phyloP scores from a whole-genome alignment of 768 basidiomycete species.

The Leccinum arenicola region DNA sequence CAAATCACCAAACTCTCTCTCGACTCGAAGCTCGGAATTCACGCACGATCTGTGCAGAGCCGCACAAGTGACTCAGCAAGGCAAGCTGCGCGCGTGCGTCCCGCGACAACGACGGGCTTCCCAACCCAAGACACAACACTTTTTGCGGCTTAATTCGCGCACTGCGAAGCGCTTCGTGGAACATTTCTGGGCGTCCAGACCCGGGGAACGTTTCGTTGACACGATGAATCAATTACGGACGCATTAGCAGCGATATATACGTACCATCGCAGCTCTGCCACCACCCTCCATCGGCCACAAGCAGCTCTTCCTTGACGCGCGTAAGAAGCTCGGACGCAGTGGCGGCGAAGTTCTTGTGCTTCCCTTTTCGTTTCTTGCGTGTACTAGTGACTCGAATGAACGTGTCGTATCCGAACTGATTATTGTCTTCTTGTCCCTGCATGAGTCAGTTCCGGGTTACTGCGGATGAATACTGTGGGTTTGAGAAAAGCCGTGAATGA shows the following conservation, averaged over 20 bases:
- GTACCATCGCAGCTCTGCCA: slow-evolving; percentile 53
- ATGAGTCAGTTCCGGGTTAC: slow-evolving; percentile 4
- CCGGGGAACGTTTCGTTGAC: not conserved
- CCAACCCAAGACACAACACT: slow-evolving; percentile 70
- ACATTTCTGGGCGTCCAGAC: slow-evolving; percentile 29
- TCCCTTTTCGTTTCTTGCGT: slow-evolving; percentile 50
- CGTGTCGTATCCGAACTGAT: slow-evolving; percentile 40
- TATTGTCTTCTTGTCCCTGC: slow-evolving; percentile 15
- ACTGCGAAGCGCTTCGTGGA: slow-evolving; percentile 33
- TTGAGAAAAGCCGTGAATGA: not conserved
- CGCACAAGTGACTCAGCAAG: slow-evolving; percentile 56
- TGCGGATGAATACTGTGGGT: not conserved
- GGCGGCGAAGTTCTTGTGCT: slow-evolving; percentile 28
- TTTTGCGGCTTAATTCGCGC: slow-evolving; percentile 24
- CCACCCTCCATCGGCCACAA: slow-evolving; percentile 49
- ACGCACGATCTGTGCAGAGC: slow-evolving; percentile 61
- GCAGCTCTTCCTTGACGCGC: slow-evolving; percentile 45
- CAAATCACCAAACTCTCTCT: slow-evolving; percentile 2
- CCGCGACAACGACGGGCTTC: slow-evolving; percentile 62
- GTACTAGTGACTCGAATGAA: slow-evolving; percentile 47
- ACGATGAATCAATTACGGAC: slow-evolving; percentile 1
- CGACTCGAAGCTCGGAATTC: not conserved
- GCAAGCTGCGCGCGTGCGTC: slow-evolving; percentile 68
- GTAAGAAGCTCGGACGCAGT: slow-evolving; percentile 40
- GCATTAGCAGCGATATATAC: slow-evolving; percentile 28